A percentile compares a stretch with the other conserved stretches of the same genome.
Evolutionary conservation across 306 rosid genomes (phyloP).

Genomic region (Urtica urens): DNA sequence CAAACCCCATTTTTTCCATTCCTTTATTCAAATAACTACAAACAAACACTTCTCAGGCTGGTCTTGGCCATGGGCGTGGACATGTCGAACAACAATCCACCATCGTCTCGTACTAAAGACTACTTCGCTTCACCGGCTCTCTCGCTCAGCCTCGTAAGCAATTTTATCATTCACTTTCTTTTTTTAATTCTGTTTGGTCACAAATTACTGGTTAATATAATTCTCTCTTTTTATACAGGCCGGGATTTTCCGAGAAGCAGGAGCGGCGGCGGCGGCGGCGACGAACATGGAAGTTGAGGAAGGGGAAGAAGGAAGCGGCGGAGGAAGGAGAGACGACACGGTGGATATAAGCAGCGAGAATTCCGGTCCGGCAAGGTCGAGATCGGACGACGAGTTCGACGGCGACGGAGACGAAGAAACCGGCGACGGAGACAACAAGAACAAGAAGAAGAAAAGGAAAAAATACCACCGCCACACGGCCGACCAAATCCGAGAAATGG

Average conservation of each 20-base stretch:
- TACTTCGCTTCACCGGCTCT: conserved; percentile 90
- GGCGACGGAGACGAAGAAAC: conserved; percentile 46
- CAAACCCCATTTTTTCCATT: conserved; percentile 12
- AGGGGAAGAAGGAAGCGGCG: conserved; percentile 63
- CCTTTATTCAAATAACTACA: conserved; percentile 8
- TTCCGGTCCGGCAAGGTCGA: conserved; percentile 66
- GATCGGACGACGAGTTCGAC: conserved; percentile 80
- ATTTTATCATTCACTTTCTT: background rate
- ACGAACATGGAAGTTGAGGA: conserved; percentile 61
- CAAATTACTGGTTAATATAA: too few relatives aligned
- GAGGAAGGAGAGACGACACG: conserved; percentile 42
- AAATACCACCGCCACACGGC: conserved; percentile 90
- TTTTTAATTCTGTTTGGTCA: background rate
- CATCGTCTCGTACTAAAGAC: conserved; percentile 71
- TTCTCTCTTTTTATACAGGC: too few relatives aligned
- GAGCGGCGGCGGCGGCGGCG: conserved; percentile 17
- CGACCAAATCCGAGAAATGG: conserved; percentile 93
- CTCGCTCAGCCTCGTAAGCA: conserved; percentile 76
- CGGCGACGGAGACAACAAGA: conserved; percentile 20
- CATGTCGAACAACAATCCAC: conserved; percentile 74
- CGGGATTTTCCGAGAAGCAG: conserved; percentile 76
- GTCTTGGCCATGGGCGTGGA: conserved; percentile 60
- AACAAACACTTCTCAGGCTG: background rate
- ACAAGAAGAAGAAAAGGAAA: conserved; percentile 69
- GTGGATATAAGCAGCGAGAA: conserved; percentile 84